Evolutionary conservation across 768 basidiomycete species (phyloP), one percentile per base, ranked within the genome.

Genomic region (Pisolithus tinctorius): DNA sequence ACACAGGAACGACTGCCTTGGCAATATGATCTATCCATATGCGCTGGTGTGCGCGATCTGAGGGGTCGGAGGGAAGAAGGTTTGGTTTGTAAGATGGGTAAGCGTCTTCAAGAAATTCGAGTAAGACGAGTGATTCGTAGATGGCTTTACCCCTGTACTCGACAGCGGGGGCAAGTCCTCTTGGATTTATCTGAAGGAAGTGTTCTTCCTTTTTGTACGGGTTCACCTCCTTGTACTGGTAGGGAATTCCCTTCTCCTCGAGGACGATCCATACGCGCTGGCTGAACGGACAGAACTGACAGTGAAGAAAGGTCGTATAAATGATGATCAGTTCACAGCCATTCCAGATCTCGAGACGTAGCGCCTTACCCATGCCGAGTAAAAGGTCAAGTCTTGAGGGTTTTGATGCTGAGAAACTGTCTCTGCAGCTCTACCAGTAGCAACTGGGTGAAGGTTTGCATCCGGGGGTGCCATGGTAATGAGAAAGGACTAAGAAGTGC

Each of bases 181-280:
- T 83, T 0, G 86, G 84, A 53, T 84, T 85, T 58, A 87, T 75
- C 31, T 71, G 72, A 29, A 81, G 68, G 60, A 80, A 80, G 39
- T 77, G 72, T 14, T 72, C 66, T 58, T 80, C 80, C 57, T 86
- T 86, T 67, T 82, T 82, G 71, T 86, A 86, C 2, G 83, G 82
- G 63, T 84, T 83, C 20, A 81, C 74, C 60, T 85, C 81, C 52
- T 76, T 75, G 61, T 83, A 84, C 54, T 83, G 81, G 58, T 86
- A 87, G 1, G 79, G 78, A 27, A 86, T 78, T 0, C 76, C 76
- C 49, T 74, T 78, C 60, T 86, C 84, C 60, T 88, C 83, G 4
- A 87, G 70, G 0, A 77, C 65, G 48, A 86, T 81, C 86, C 85
- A 86, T 11, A 71, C 69, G 9, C 84, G 72, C 60, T 82, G 80